Base-by-base conservation (phyloP, 2,329 filamentous ascomycete genomes). In the Thermomyces lanuginosus region DNA sequence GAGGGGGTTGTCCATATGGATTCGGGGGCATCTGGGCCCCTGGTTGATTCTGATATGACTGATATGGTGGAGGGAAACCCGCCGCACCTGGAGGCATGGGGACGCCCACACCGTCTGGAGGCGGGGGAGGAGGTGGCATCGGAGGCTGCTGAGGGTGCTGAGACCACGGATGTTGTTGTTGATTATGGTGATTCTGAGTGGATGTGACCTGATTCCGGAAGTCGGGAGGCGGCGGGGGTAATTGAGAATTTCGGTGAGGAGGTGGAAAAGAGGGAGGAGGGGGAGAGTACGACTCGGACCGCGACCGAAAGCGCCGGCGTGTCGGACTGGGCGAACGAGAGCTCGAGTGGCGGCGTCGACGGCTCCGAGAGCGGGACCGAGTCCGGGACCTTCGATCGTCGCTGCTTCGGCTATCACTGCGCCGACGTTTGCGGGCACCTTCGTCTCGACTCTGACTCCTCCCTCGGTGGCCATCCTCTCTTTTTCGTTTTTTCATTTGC, bases 401-500 rank as follows among this genome's bases (percentile, higher is more conserved):
- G 24, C 40, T 42, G 28, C 41, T 43, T 7, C 36, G 37, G 24
- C 49, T 56, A 28, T 48, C 42, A 33, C 53, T 58, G 35, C 57
- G 52, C 20, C 55, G 49, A 26, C 53, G 41, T 30, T 49, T 45
- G 28, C 51, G 56, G n/a, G 30, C 28, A 21, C 40, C 38, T 12
- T 29, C 27, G 22, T 37, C 36, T 17, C 33, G 35, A 44, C 38
- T 69, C 56, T 2, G 60, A 59, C 28, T 63, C 55, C 38, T 60
- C 25, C 37, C 42, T 17, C 28, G 33, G 45, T 42, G 69, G 27
- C 28, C 22, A 3, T 14, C n/a, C n/a, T 36, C 41, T 13, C 38
- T 34, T 6, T 38, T 46, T 25, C 49, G 41, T 34, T 46, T 53
- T 51, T 76, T 81, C 76, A 89, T 89, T 43, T 76, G 78, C 38